phyloP scores from a whole-genome alignment of 148 eudicot genomes.

The Nepenthes gracilis region DNA sequence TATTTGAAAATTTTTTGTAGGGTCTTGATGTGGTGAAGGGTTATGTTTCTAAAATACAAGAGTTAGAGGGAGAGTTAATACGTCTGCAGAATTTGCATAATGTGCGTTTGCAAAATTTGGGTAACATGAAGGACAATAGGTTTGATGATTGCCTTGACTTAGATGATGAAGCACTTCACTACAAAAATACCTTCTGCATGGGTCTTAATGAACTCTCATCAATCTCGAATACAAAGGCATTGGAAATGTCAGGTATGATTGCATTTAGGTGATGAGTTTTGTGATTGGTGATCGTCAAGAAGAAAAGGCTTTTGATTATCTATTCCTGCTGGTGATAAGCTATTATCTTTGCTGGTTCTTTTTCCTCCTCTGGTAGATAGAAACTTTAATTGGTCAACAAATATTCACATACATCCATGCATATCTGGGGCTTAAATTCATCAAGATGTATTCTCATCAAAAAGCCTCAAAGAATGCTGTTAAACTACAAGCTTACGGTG shows the following conservation, averaged over 20 bases:
- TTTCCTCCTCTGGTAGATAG: neutral
- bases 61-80: slow-evolving; percentile 61
- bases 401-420: no score
- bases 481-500: no score
- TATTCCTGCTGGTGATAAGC: neutral
- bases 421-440: no score
- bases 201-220: slow-evolving; percentile 30
- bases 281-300: no score
- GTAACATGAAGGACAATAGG: slow-evolving; percentile 25
- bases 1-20: slow-evolving; percentile 18
- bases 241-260: slow-evolving; percentile 29
- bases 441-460: no score
- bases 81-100: slow-evolving; percentile 30
- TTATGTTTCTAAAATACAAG: slow-evolving; percentile 69
- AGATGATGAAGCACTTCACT: slow-evolving; percentile 49
- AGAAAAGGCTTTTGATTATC: no score
- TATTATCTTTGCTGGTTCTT: neutral
- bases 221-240: slow-evolving; percentile 22
- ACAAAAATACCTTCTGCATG: slow-evolving; percentile 21
- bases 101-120: slow-evolving; percentile 31
- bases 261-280: no score
- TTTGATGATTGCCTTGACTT: slow-evolving; percentile 33
- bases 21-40: slow-evolving; percentile 57
- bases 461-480: no score
- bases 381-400: no score